phyloP scores from a whole-genome alignment of 345 rosid species.

The Camelina hispida region DNA sequence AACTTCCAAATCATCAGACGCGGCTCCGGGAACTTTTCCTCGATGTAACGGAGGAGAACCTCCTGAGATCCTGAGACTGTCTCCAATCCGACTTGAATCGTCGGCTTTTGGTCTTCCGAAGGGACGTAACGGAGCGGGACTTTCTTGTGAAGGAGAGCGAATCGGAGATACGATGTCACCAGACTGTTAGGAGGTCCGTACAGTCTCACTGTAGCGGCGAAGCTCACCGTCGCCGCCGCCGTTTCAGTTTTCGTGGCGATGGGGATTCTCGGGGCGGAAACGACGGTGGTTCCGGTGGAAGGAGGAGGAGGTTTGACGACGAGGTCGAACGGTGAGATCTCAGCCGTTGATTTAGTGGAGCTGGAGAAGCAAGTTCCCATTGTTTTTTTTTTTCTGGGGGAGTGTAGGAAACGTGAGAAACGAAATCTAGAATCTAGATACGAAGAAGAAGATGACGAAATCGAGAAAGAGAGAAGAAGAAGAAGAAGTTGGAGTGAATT shows the following conservation, averaged over 20 bases:
- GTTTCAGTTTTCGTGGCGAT: background rate
- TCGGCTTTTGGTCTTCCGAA: slow-evolving; percentile 41
- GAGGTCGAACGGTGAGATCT: slow-evolving; percentile 56
- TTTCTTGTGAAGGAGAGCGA: slow-evolving; percentile 61
- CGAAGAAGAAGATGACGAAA: background rate
- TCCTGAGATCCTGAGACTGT: slow-evolving; percentile 54
- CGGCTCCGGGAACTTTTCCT: slow-evolving; percentile 60
- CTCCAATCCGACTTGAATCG: slow-evolving; percentile 58
- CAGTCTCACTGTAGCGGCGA: slow-evolving; percentile 46
- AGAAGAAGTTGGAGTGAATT: slow-evolving; percentile 24
- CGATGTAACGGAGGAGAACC: slow-evolving; percentile 56
- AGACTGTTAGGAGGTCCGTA: slow-evolving; percentile 48
- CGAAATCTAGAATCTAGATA: slow-evolving; percentile 23
- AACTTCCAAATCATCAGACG: slow-evolving; percentile 42
- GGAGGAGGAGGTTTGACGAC: slow-evolving; percentile 37
- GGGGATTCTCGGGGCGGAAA: slow-evolving; percentile 4
- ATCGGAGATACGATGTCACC: slow-evolving; percentile 54
- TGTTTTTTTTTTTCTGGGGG: background rate
- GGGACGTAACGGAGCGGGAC: slow-evolving; percentile 52
- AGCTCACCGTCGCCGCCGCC: slow-evolving; percentile 25
- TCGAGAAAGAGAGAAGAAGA: slow-evolving; percentile 3
- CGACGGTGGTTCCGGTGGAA: background rate
- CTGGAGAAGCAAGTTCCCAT: slow-evolving; percentile 61
- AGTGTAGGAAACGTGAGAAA: slow-evolving; percentile 20
- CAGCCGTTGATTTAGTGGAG: slow-evolving; percentile 53